Base-by-base conservation (phyloP, 371 early-diverging fungal species). In the Blyttiomyces sp. region DNA sequence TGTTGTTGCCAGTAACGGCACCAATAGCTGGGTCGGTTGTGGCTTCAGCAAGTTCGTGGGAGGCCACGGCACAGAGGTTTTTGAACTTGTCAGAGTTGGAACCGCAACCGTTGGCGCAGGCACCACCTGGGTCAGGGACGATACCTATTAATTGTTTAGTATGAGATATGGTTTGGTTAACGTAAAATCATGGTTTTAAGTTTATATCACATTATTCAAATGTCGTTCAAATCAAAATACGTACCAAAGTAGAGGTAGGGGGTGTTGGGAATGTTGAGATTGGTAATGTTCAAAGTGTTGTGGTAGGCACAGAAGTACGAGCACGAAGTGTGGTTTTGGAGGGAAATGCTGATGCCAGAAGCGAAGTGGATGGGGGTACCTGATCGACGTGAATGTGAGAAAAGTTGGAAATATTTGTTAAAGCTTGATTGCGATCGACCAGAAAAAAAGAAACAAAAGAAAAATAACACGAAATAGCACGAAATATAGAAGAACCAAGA, bases 341-440 rank as follows among this genome's bases (percentile, higher is more conserved):
- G n/a, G n/a, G n/a, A n/a, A n/a, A n/a, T n/a, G n/a, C n/a, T n/a
- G n/a, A 51, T 50, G 17, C 48, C 49, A 16, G 59, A 21, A 13
- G 32, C 43, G 23, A 68, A 60, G 53, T 69, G 66, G 35, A 69
- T 60, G 24, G 66, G 56, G 34, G n/a, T n/a, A n/a, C n/a, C n/a
- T n/a, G n/a, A n/a, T n/a, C n/a, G n/a, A n/a, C n/a, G n/a, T n/a
- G n/a, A n/a, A n/a, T n/a, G n/a, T n/a, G n/a, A n/a, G n/a, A n/a
- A n/a, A n/a, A n/a, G n/a, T n/a, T n/a, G n/a, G n/a, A n/a, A n/a
- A n/a, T n/a, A n/a, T n/a, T n/a, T n/a, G n/a, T n/a, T n/a, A n/a
- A n/a, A n/a, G n/a, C n/a, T n/a, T n/a, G n/a, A n/a, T n/a, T n/a
- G n/a, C n/a, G n/a, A n/a, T n/a, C n/a, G n/a, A n/a, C n/a, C n/a